These are phyloP conservation scores for Clarireedia paspali DNA, from an alignment of 2,329 filamentous ascomycete genomes.

Conservation along the genomic window DNA sequence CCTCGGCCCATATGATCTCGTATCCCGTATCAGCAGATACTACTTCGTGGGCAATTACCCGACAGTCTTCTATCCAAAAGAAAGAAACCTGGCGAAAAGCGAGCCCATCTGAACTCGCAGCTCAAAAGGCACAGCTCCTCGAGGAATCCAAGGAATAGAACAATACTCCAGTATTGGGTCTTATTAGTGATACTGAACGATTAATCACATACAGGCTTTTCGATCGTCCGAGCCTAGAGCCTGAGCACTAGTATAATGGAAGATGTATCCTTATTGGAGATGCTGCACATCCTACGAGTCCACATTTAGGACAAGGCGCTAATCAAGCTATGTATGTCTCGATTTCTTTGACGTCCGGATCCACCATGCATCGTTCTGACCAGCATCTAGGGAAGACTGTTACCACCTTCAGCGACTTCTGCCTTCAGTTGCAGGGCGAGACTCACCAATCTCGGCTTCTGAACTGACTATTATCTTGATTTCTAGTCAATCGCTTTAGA, in stretches of 20 bases:
- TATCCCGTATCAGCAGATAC: slow-evolving; percentile 4
- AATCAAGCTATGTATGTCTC: slow-evolving; percentile 11
- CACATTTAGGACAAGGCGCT: slow-evolving; percentile 14
- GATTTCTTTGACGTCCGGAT: background rate
- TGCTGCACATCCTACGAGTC: slow-evolving; percentile 38
- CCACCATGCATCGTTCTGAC: background rate
- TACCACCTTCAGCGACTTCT: background rate
- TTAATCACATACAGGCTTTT: slow-evolving; percentile 10
- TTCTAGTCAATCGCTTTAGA: too few species aligned
- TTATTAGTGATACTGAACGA: slow-evolving; percentile 5
- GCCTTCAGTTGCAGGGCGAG: background rate
- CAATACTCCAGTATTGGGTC: background rate
- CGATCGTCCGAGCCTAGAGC: slow-evolving; percentile 7
- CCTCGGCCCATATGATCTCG: slow-evolving; percentile 1
- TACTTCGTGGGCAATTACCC: slow-evolving; percentile 10
- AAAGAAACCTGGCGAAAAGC: slow-evolving; percentile 4
- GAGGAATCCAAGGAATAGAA: slow-evolving; percentile 6
- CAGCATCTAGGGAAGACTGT: background rate
- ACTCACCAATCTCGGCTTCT: background rate
- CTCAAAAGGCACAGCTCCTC: background rate
- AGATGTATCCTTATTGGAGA: slow-evolving; percentile 44
- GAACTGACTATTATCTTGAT: too few species aligned
- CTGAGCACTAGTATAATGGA: slow-evolving; percentile 28
- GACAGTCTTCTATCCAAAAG: background rate
- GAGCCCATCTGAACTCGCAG: background rate